phyloP scores from a whole-genome alignment of 1,284 basidiomycete genomes.

The Trichosporon sp. region DNA sequence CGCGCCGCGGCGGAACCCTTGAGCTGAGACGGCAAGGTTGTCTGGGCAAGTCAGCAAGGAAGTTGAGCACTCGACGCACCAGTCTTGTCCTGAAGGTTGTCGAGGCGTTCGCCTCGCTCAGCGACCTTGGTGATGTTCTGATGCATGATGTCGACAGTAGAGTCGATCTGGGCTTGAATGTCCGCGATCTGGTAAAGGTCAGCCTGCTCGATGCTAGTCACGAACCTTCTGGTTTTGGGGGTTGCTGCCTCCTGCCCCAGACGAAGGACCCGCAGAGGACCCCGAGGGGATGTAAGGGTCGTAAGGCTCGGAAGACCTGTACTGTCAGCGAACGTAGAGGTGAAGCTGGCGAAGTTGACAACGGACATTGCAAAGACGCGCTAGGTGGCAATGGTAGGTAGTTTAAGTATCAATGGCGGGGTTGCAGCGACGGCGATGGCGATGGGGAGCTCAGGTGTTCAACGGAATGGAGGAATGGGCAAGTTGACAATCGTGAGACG shows the following conservation, averaged over 20 bases:
- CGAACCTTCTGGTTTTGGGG: conserved; percentile 59
- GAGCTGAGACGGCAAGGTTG: conserved; percentile 95
- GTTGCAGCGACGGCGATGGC: background rate
- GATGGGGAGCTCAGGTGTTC: background rate
- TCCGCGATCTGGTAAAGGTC: conserved; percentile 63
- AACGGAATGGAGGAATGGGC: background rate
- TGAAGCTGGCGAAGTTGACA: background rate
- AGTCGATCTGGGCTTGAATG: conserved; percentile 90
- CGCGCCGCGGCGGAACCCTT: conserved; percentile 95
- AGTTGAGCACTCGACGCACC: conserved; percentile 57
- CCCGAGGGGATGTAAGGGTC: conserved; percentile 90
- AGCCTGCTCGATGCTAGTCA: background rate
- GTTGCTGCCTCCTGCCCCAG: conserved; percentile 18
- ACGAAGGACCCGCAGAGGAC: conserved; percentile 51
- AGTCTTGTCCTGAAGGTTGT: conserved; percentile 95
- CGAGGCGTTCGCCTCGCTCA: conserved; percentile 89
- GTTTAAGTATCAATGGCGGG: background rate
- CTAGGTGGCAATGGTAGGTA: background rate
- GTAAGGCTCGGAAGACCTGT: conserved; percentile 67
- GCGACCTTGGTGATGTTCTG: conserved; percentile 90
- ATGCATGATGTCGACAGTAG: conserved; percentile 93
- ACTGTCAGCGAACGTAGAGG: too few species aligned
- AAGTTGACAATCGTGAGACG: background rate
- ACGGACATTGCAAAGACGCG: background rate
- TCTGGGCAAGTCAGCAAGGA: conserved; percentile 54